A percentile compares a stretch with the other conserved stretches of the same genome.
Evolutionary conservation across 2,329 filamentous ascomycete genomes (phyloP).

Genomic region (Xylaria sp.): DNA sequence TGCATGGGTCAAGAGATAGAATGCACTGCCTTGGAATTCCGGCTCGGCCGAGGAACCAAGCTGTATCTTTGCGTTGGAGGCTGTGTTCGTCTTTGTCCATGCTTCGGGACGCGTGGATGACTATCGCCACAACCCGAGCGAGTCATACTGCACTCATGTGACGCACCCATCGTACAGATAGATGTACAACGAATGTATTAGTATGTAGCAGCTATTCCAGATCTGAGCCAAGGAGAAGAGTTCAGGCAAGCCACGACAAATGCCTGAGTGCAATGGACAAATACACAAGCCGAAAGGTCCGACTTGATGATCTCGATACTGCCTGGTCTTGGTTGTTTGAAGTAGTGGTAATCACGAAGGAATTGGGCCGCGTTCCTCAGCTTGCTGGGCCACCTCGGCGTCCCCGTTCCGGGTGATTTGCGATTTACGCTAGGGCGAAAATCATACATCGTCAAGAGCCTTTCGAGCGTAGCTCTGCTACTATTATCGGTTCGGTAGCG

Average conservation of each 20-base stretch:
- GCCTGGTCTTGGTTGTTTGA: slow-evolving; percentile 17
- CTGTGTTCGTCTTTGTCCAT: slow-evolving; percentile 4
- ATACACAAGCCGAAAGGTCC: slow-evolving; percentile 15
- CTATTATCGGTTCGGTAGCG: slow-evolving; percentile 10
- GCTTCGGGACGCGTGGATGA: slow-evolving; percentile 17
- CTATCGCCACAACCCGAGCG: slow-evolving; percentile 20
- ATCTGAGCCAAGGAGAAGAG: slow-evolving; percentile 16
- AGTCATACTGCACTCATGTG: slow-evolving; percentile 29
- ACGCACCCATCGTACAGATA: slow-evolving; percentile 22
- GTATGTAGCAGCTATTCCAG: slow-evolving; percentile 40
- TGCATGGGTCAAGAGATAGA: slow-evolving; percentile 89
- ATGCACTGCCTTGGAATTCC: not conserved
- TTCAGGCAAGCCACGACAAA: not conserved
- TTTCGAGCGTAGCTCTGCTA: slow-evolving; percentile 23
- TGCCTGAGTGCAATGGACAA: slow-evolving; percentile 6
- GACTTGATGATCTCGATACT: slow-evolving; percentile 14
- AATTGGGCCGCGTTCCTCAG: slow-evolving; percentile 16
- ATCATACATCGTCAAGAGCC: slow-evolving; percentile 5
- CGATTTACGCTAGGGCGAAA: slow-evolving; percentile 23
- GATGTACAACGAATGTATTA: slow-evolving; percentile 46
- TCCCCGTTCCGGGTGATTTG: slow-evolving; percentile 23
- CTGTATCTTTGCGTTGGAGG: slow-evolving; percentile 25
- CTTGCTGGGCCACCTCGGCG: slow-evolving; percentile 24
- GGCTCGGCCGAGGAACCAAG: slow-evolving; percentile 7
- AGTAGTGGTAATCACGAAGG: slow-evolving; percentile 19